These are phyloP conservation scores for Arthrobotrys megalospora DNA, from an alignment of 2,329 filamentous ascomycete genomes.

Conservation along the genomic window DNA sequence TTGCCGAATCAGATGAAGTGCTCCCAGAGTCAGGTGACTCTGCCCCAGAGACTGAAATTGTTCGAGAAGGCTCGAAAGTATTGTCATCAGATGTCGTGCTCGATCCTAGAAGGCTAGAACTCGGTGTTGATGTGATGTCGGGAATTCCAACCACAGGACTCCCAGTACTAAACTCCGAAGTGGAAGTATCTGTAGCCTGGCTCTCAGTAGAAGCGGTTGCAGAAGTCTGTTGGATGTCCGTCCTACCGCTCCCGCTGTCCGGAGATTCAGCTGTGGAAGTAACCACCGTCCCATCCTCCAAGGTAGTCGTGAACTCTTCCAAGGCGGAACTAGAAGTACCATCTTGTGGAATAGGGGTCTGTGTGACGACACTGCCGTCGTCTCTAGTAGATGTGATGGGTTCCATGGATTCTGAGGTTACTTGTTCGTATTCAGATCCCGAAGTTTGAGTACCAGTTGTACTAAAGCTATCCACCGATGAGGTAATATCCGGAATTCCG, in stretches of 20 bases:
- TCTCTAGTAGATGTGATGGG: not conserved
- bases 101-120: too few relatives aligned
- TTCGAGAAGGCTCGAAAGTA: not conserved
- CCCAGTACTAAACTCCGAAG: not conserved
- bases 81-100: not conserved
- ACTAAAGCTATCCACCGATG: not conserved
- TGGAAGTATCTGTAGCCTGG: not conserved
- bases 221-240: not conserved
- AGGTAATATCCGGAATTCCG: slow-evolving; percentile 1
- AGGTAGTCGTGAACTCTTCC: not conserved
- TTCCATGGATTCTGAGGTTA: not conserved
- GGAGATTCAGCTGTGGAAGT: not conserved
- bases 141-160: slow-evolving; percentile 7
- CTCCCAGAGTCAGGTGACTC: not conserved
- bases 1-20: not conserved
- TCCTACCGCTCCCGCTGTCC: not conserved
- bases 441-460: not conserved
- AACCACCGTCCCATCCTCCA: not conserved
- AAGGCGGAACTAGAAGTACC: not conserved
- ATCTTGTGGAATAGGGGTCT: not conserved
- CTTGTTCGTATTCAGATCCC: not conserved
- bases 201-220: not conserved
- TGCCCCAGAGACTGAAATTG: not conserved
- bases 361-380: not conserved
- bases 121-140: not conserved